Evolutionary conservation across 179 eudicot genomes (phyloP).

Genomic region (Heliamphora pulchella): DNA sequence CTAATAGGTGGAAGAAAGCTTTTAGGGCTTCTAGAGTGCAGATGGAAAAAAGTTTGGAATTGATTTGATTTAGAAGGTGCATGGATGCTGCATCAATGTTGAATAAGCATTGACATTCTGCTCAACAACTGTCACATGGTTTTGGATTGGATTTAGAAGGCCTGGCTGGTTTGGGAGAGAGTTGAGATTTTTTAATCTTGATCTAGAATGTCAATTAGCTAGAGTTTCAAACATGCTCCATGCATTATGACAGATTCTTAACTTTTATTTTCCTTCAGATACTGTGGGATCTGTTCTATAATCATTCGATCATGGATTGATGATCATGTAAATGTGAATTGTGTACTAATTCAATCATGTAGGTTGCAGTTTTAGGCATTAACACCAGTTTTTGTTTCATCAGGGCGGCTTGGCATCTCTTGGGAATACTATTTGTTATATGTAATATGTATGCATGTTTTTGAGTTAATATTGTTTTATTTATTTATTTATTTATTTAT

Average conservation of each 20-base stretch:
- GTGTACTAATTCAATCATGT: background rate
- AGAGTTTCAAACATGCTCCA: background rate
- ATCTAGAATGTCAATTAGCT: background rate
- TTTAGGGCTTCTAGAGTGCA: too few relatives aligned
- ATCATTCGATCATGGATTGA: background rate
- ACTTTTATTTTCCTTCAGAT: background rate
- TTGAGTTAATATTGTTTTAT: background rate
- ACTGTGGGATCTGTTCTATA: background rate
- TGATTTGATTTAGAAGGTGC: too few relatives aligned
- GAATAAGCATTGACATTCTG: too few relatives aligned
- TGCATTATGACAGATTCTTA: background rate
- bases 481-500: background rate
- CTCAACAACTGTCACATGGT: too few relatives aligned
- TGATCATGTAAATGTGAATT: background rate
- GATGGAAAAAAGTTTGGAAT: too few relatives aligned
- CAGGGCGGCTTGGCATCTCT: background rate
- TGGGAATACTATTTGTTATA: background rate
- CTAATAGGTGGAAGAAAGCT: too few relatives aligned
- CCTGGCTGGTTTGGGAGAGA: background rate
- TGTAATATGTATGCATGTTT: background rate
- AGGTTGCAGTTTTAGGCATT: background rate
- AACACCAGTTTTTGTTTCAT: background rate
- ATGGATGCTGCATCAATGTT: too few relatives aligned
- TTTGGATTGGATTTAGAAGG: too few relatives aligned
- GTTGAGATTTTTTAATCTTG: background rate